These are phyloP conservation scores for Lecanicillium sp. DNA, from an alignment of 2,329 filamentous ascomycete genomes.

Conservation along the genomic window DNA sequence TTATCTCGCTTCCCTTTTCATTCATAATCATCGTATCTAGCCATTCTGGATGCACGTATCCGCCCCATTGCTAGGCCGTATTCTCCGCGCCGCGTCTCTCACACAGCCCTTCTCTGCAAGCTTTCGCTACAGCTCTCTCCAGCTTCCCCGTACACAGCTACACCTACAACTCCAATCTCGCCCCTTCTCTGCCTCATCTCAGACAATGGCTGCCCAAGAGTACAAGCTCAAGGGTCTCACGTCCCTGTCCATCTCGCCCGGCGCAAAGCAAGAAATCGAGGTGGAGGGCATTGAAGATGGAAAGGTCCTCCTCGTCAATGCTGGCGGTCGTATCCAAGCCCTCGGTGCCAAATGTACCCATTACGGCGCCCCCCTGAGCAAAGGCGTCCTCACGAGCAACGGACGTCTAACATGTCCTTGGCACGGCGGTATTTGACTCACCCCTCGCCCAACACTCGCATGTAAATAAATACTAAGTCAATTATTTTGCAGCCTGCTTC, in stretches of 20 bases:
- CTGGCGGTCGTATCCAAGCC: constrained; percentile 68
- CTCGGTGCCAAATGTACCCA: constrained; percentile 80
- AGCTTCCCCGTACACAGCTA: no score
- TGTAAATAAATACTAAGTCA: no score
- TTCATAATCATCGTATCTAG: background rate
- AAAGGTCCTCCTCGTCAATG: constrained; percentile 80
- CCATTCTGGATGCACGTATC: constrained; percentile 4
- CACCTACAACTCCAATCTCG: no score
- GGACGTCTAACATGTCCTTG: constrained; percentile 88
- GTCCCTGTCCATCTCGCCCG: constrained; percentile 65
- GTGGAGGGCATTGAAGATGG: constrained; percentile 81
- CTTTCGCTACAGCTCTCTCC: background rate
- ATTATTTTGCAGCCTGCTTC: constrained; percentile 65
- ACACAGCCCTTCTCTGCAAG: background rate
- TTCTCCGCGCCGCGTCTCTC: constrained; percentile 1
- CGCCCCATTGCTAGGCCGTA: background rate
- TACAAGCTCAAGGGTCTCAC: constrained; percentile 70
- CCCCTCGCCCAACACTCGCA: no score
- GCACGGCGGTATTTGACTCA: constrained; percentile 95
- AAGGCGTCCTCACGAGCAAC: constrained; percentile 73
- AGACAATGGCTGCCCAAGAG: constrained; percentile 42
- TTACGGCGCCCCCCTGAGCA: constrained; percentile 82
- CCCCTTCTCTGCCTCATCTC: no score
- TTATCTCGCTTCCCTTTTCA: no score
- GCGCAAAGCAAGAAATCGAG: constrained; percentile 81